Evolutionary conservation across 176 grass and related monocot genomes (phyloP).

Genomic region (Avena eriantha): DNA sequence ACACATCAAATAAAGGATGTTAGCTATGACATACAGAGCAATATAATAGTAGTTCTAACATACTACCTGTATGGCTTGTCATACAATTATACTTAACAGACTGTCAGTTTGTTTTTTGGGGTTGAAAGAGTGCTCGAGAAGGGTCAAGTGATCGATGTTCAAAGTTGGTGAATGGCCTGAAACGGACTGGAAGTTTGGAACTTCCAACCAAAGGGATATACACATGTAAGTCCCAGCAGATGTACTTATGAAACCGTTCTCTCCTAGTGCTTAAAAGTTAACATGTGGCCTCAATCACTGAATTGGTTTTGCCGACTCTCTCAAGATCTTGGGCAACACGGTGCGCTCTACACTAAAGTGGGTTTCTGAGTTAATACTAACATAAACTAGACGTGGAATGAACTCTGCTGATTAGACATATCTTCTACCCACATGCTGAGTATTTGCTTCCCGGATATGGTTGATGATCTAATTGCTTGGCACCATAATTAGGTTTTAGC

Average conservation of each 20-base stretch:
- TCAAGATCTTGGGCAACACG: neutral
- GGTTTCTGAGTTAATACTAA: neutral
- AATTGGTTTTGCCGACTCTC: too few relatives aligned
- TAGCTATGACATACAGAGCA: neutral
- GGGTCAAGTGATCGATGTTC: neutral
- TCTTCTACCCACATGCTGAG: neutral
- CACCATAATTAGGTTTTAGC: neutral
- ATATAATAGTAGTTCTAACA: neutral
- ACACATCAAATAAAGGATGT: slow-evolving; percentile 4
- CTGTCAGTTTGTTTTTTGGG: neutral
- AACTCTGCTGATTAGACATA: neutral
- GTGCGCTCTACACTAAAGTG: neutral
- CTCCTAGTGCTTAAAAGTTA: neutral
- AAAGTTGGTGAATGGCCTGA: too few relatives aligned
- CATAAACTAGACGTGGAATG: neutral
- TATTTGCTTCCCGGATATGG: neutral
- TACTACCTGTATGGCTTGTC: neutral
- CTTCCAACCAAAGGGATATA: too few relatives aligned
- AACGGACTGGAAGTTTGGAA: too few relatives aligned
- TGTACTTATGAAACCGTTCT: neutral
- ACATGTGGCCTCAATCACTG: too few relatives aligned
- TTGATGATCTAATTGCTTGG: neutral
- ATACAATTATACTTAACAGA: neutral
- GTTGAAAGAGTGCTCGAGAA: neutral
- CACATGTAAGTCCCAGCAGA: too few relatives aligned